These are phyloP conservation scores for Thraustochytrium sp. DNA, from an alignment of 352 stramenopile species.

Conservation along the genomic window DNA sequence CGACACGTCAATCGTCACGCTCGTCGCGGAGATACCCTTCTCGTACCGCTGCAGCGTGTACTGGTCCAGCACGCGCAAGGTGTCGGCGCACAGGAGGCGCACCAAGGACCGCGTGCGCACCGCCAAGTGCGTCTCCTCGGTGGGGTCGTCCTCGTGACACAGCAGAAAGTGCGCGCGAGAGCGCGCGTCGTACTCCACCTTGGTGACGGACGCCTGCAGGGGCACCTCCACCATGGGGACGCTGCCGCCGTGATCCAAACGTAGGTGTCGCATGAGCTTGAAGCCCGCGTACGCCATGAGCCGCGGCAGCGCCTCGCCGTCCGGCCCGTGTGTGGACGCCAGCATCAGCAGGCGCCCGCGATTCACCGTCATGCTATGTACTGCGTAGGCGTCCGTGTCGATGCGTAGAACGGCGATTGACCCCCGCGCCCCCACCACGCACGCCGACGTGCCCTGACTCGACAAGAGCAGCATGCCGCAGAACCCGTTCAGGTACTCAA, in stretches of 20 bases:
- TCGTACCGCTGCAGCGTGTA: conserved; percentile 32
- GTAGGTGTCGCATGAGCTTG: conserved; percentile 10
- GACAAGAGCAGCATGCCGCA: conserved; percentile 9
- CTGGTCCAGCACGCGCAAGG: background rate
- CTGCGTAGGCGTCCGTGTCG: background rate
- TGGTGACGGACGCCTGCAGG: conserved; percentile 19
- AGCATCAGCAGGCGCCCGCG: conserved; percentile 1
- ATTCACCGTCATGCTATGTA: background rate
- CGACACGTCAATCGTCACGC: conserved; percentile 33
- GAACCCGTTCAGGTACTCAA: conserved; percentile 13
- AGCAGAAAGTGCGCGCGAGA: conserved; percentile 32
- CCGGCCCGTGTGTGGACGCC: background rate
- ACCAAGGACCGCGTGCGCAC: background rate
- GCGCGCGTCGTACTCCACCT: conserved; percentile 1
- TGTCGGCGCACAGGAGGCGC: conserved; percentile 23
- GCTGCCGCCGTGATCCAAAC: background rate
- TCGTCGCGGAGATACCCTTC: conserved; percentile 3
- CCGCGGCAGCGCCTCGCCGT: background rate
- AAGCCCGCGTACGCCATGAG: conserved; percentile 14
- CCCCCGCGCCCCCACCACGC: conserved; percentile 1
- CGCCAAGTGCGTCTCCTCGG: conserved; percentile 9
- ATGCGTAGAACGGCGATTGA: background rate
- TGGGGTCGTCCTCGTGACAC: conserved; percentile 7
- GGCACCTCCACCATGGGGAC: conserved; percentile 38
- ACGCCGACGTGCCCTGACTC: background rate